Evolutionary conservation across 495 filamentous ascomycete genomes (phyloP), one percentile per base, ranked within the genome.

Genomic region (Neurospora pannonica): DNA sequence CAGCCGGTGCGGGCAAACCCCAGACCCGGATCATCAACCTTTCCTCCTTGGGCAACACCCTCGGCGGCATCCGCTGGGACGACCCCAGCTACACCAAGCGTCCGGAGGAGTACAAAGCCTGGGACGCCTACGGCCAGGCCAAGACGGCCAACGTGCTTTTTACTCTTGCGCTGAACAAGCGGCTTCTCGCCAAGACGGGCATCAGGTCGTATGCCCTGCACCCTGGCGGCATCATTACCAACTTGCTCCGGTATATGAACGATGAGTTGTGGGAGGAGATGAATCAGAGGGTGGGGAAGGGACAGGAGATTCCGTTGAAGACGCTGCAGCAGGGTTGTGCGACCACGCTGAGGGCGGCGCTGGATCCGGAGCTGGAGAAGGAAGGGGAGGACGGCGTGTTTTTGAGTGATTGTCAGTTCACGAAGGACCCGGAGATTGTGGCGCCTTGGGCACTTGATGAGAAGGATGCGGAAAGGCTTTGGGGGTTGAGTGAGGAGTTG

Each of bases 101-200:
- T 21, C 78, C 77, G 36, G 78, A 72, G 37, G 79, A 78, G 6
- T 88, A 87, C 77, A 81, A 79, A 71, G 81, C 80, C n/a, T 86
- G 82, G 75, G 76, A 72, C 3, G 80, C 84, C 11, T 91, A 91
- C 77, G 87, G 85, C 17, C 86, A 88, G 62, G 84, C 85, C 7
- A 91, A 92, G 80, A 85, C 83, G 17, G 88, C 88, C 13, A 89
- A 88, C 79, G 85, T 90, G 70, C 82, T 91, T n/a, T 89, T 85
- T 72, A 78, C 88, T 5, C 79, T 86, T 1, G 86, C 83, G 34
- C 83, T 92, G 1, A 82, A 85, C 48, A 74, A 76, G 37, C 87
- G 84, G 19, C 77, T 88, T 9, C 36, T 36, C 13, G 76, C 74
- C 5, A 19, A 73, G 8, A 75, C 77, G 19, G 82, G 81, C 17